phyloP scores from a whole-genome alignment of 768 basidiomycete species.

The Pleurotus djamor region DNA sequence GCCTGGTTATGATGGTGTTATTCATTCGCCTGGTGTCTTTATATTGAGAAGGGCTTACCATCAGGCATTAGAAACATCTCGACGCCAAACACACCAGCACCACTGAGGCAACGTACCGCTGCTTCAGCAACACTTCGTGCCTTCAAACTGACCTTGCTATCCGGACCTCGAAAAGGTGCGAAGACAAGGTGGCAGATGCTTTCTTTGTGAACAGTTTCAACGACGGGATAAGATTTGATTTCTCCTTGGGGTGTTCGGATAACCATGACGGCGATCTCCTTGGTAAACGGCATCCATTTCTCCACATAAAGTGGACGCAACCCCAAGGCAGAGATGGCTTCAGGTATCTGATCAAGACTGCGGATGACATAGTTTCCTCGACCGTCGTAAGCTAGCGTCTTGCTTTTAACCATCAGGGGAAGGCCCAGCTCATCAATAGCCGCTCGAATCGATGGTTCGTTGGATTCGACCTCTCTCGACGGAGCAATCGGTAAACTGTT shows the following conservation, averaged over 20 bases:
- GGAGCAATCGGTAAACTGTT: constrained; percentile 52
- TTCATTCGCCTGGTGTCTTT: not conserved
- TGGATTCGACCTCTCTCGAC: constrained; percentile 59
- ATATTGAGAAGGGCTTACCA: constrained; percentile 44
- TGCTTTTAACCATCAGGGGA: constrained; percentile 93
- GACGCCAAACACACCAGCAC: constrained; percentile 95
- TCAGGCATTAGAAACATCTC: constrained; percentile 95
- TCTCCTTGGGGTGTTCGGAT: constrained; percentile 76
- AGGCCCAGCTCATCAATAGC: constrained; percentile 66
- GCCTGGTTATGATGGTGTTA: constrained; percentile 39
- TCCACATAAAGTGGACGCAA: constrained; percentile 88
- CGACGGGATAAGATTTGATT: constrained; percentile 82
- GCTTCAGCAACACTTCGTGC: constrained; percentile 77
- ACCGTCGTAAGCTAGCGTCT: constrained; percentile 96
- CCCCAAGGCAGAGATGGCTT: constrained; percentile 51
- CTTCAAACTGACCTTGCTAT: constrained; percentile 49
- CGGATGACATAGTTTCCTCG: constrained; percentile 85
- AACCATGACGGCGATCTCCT: constrained; percentile 97
- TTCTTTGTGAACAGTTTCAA: constrained; percentile 94
- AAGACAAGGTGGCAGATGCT: constrained; percentile 93
- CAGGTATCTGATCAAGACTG: constrained; percentile 44
- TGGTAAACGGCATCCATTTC: constrained; percentile 85
- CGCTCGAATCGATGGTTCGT: constrained; percentile 45
- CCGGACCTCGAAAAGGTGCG: constrained; percentile 71
- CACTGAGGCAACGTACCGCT: constrained; percentile 75